A percentile compares a stretch with the other conserved stretches of the same genome.
Evolutionary conservation across 2,329 filamentous ascomycete species (phyloP).

Genomic region (Bertia moriformis): DNA sequence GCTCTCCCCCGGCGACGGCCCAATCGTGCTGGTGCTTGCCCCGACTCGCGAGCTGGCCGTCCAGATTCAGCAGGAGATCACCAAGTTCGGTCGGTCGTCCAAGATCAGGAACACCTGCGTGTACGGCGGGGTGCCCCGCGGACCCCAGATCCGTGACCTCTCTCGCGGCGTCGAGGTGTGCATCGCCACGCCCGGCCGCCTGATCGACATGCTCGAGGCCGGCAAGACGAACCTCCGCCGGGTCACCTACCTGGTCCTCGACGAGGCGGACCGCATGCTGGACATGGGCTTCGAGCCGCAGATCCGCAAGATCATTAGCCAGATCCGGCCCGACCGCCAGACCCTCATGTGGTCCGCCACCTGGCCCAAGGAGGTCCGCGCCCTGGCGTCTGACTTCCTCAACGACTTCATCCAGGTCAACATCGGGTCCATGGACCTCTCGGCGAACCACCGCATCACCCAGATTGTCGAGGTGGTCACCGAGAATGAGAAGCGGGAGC

Average conservation of each 20-base stretch:
- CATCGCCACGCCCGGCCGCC: slow-evolving; percentile 92
- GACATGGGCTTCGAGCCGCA: slow-evolving; percentile 99
- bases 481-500: slow-evolving; percentile 94
- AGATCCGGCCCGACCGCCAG: slow-evolving; percentile 95
- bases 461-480: slow-evolving; percentile 93
- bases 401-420: slow-evolving; percentile 98
- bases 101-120: slow-evolving; percentile 97
- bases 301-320: slow-evolving; percentile 94
- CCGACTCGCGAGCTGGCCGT: slow-evolving; percentile 96
- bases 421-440: slow-evolving; percentile 88
- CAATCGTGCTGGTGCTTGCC: slow-evolving; percentile 88
- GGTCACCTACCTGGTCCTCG: slow-evolving; percentile 93
- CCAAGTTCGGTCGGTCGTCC: slow-evolving; percentile 95
- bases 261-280: slow-evolving; percentile 98
- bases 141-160: slow-evolving; percentile 88
- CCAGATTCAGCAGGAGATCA: slow-evolving; percentile 96
- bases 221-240: slow-evolving; percentile 96
- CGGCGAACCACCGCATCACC: slow-evolving; percentile 94
- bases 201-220: slow-evolving; percentile 97
- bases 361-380: slow-evolving; percentile 96
- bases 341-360: slow-evolving; percentile 99
- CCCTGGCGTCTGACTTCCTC: slow-evolving; percentile 78
- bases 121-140: slow-evolving; percentile 97
- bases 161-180: slow-evolving; percentile 92
- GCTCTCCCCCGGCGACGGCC: slow-evolving; percentile 83